A percentile compares a stretch with the other conserved stretches of the same genome.
phyloP scores from a whole-genome alignment of 2,329 filamentous ascomycete genomes.

The Aspergillaceae sp. region DNA sequence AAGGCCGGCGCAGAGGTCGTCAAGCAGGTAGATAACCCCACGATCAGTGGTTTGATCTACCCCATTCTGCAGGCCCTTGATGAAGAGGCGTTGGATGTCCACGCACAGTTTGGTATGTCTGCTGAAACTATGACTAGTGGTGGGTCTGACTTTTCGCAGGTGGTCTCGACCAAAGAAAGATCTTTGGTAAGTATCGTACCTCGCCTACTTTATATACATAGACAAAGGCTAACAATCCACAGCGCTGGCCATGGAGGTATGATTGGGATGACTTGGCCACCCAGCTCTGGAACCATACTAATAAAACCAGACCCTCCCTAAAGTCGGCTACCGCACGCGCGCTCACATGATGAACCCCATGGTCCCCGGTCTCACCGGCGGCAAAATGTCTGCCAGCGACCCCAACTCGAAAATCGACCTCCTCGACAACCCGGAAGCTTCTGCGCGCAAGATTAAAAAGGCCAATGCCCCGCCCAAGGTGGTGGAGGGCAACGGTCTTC shows the following conservation, averaged over 20 bases:
- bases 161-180: conserved; percentile 39
- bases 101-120: conserved; percentile 65
- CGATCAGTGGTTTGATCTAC: conserved; percentile 59
- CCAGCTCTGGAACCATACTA: not conserved
- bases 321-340: conserved; percentile 69
- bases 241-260: not conserved
- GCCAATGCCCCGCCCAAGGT: conserved; percentile 69
- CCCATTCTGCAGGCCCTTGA: conserved; percentile 82
- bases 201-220: not conserved
- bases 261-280: not conserved
- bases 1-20: conserved; percentile 88
- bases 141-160: conserved; percentile 15
- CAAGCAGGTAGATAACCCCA: conserved; percentile 73
- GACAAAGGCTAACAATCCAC: not conserved
- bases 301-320: conserved; percentile 66
- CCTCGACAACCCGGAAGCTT: conserved; percentile 63
- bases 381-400: conserved; percentile 73
- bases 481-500: conserved; percentile 73
- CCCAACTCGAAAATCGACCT: conserved; percentile 62
- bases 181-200: conserved; percentile 43
- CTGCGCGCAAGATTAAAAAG: conserved; percentile 76
- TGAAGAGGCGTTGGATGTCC: conserved; percentile 77
- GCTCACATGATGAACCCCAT: conserved; percentile 72
- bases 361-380: conserved; percentile 72
- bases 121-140: conserved; percentile 38